A percentile compares a stretch with the other conserved stretches of the same genome.
phyloP scores from a whole-genome alignment of 345 rosid species.

The Pistacia vera region DNA sequence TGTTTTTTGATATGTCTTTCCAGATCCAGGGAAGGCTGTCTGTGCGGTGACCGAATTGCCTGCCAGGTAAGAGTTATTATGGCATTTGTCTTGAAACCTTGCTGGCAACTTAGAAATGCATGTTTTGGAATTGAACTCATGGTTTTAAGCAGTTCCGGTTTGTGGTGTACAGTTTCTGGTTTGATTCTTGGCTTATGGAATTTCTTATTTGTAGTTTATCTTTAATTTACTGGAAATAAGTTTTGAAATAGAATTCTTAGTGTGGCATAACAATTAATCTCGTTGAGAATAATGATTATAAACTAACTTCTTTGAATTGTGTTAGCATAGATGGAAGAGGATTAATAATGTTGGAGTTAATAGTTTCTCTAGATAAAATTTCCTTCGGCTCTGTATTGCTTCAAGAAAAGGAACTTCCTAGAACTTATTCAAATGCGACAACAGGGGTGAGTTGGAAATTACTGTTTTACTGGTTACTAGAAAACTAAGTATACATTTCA shows the following conservation, averaged over 20 bases:
- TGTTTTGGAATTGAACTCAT: slow-evolving; percentile 1
- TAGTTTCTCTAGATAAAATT: not conserved
- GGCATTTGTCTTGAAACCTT: slow-evolving; percentile 10
- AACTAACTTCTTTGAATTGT: not conserved
- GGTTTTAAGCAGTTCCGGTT: not conserved
- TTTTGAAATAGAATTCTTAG: not conserved
- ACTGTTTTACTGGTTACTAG: too few species aligned
- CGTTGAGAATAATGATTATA: not conserved
- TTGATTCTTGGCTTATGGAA: not conserved
- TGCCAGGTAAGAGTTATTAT: too few species aligned
- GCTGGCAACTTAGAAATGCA: not conserved
- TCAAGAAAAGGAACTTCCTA: not conserved
- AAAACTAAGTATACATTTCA: too few species aligned
- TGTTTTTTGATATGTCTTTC: too few species aligned
- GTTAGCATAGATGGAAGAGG: not conserved
- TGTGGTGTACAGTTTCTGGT: not conserved
- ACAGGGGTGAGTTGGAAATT: too few species aligned
- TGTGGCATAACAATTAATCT: not conserved
- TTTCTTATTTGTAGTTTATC: not conserved
- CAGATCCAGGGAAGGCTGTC: slow-evolving; percentile 82
- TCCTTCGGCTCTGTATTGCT: too few species aligned
- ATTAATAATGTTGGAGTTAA: not conserved
- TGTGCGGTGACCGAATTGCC: too few species aligned
- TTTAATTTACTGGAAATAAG: not conserved
- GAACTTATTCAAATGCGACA: too few species aligned